Percentiles rank a stretch among this genome's conserved stretches.
These are phyloP conservation scores for Sideroxylon spinosum DNA, from an alignment of 179 eudicot genomes.

Conservation along the genomic window DNA sequence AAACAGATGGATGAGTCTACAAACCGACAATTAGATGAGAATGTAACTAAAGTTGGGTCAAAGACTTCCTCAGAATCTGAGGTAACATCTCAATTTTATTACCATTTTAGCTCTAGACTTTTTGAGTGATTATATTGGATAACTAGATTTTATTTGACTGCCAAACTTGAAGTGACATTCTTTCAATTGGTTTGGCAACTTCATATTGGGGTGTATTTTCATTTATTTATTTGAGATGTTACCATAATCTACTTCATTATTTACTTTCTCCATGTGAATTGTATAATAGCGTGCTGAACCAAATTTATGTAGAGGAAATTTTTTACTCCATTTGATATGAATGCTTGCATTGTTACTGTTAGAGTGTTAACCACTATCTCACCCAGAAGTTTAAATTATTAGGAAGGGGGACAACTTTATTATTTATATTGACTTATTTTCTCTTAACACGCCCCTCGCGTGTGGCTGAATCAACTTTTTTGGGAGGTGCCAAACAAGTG, in stretches of 20 bases:
- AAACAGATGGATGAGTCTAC: slow-evolving; percentile 52
- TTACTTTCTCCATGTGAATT: neutral
- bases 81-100: slow-evolving; percentile 38
- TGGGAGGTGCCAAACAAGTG: too few relatives aligned
- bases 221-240: neutral
- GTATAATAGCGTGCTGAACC: too few relatives aligned
- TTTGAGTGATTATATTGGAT: neutral
- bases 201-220: neutral
- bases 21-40: slow-evolving; percentile 49
- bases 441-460: too few relatives aligned
- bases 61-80: slow-evolving; percentile 56
- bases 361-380: too few relatives aligned
- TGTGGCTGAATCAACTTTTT: too few relatives aligned
- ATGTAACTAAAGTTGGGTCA: slow-evolving; percentile 32
- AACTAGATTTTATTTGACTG: neutral
- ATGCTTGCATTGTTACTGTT: too few relatives aligned
- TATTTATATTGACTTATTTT: too few relatives aligned
- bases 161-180: neutral
- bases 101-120: neutral
- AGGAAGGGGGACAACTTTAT: too few relatives aligned
- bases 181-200: neutral
- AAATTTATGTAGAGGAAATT: too few relatives aligned
- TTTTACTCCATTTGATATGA: too few relatives aligned
- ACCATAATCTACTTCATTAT: too few relatives aligned
- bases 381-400: too few relatives aligned